phyloP scores from a whole-genome alignment of 192 early-diverging fungal genomes.

The Coemansia sp. region DNA sequence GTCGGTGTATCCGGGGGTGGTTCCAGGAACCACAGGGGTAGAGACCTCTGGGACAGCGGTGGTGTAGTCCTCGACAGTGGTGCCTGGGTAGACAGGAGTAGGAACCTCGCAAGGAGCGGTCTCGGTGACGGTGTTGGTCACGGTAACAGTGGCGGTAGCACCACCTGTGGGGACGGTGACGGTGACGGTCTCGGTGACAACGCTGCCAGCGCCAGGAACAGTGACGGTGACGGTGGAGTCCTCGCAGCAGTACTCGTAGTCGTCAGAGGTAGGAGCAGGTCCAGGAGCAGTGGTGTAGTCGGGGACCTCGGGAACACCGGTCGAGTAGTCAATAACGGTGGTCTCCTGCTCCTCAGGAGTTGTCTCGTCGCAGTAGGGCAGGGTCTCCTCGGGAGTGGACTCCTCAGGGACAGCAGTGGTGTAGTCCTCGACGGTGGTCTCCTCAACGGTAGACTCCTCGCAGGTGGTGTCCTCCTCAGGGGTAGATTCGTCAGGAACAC shows the following conservation, averaged over 20 bases:
- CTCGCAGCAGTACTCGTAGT: constrained; percentile 52
- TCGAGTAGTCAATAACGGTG: neutral
- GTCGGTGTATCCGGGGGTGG: constrained; percentile 6
- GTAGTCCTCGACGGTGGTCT: constrained; percentile 22
- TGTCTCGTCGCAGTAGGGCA: neutral
- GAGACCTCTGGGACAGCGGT: constrained; percentile 6
- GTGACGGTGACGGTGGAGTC: constrained; percentile 43
- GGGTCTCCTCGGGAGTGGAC: constrained; percentile 7
- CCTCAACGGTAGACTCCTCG: constrained; percentile 6
- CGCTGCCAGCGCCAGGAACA: constrained; percentile 20
- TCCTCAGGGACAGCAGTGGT: constrained; percentile 8
- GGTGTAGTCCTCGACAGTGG: constrained; percentile 21
- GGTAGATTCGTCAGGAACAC: neutral
- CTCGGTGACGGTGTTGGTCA: constrained; percentile 23
- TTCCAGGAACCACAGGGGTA: neutral
- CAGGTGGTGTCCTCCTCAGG: constrained; percentile 14
- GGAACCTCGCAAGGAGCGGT: constrained; percentile 1
- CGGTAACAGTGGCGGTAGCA: constrained; percentile 10
- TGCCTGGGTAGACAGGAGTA: constrained; percentile 6
- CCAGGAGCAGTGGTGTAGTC: constrained; percentile 19
- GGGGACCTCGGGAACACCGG: constrained; percentile 10
- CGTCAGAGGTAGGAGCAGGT: constrained; percentile 17
- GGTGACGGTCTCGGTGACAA: constrained; percentile 23
- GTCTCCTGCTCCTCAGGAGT: constrained; percentile 1
- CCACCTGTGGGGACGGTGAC: constrained; percentile 11